Conservation (phyloP, 75 land plant genomes). For the Cupressus sempervirens region DNA sequence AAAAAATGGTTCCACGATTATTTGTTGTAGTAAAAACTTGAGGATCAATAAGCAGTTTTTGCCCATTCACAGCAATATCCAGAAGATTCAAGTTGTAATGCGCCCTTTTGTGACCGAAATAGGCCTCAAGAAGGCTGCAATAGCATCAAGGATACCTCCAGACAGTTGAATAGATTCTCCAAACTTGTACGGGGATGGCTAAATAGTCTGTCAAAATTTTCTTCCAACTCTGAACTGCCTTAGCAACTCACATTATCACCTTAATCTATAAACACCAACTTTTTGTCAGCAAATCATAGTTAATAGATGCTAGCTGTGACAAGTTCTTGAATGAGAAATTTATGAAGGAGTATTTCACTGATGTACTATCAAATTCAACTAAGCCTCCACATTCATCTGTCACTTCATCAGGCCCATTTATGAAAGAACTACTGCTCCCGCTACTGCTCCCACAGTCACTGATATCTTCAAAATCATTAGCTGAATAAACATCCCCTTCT, state of each 20-base stretch:
- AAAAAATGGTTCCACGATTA: slow-evolving; percentile 66
- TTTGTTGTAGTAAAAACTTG: slow-evolving; percentile 52
- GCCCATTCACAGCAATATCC: slow-evolving; percentile 76
- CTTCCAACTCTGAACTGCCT: no score
- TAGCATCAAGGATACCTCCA: no score
- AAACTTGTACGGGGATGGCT: no score
- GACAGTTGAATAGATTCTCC: no score
- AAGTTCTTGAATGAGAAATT: slow-evolving; percentile 97
- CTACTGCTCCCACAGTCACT: slow-evolving; percentile 67
- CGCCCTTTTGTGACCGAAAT: no score
- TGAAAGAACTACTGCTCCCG: slow-evolving; percentile 72
- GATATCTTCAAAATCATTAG: slow-evolving; percentile 63
- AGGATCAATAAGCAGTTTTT: slow-evolving; percentile 45
- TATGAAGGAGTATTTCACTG: slow-evolving; percentile 82
- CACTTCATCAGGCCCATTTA: slow-evolving; percentile 77
- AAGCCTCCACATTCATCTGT: slow-evolving; percentile 71
- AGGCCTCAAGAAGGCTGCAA: no score
- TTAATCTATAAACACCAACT: no score
- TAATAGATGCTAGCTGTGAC: slow-evolving; percentile 81
- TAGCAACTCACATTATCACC: no score
- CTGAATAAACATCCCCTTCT: slow-evolving; percentile 50
- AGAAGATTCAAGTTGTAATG: slow-evolving; percentile 79
- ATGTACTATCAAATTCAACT: slow-evolving; percentile 59
- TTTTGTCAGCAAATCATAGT: slow-evolving; percentile 69
- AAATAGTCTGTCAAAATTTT: no score